phyloP scores from a whole-genome alignment of 169 alveolate genomes.

The Plasmodium vivax region DNA sequence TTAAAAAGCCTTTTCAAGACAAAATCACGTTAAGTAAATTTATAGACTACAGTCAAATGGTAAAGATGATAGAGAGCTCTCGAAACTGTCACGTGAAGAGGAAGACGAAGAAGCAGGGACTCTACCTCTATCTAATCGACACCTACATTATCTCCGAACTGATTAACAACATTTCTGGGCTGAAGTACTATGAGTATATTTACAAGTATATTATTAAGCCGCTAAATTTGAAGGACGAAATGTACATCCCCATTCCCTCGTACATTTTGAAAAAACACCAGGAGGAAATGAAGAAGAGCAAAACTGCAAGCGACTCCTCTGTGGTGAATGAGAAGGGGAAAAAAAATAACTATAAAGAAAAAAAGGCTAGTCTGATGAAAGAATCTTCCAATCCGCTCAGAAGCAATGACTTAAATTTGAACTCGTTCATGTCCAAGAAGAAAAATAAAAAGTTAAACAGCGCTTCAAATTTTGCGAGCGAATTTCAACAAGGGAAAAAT shows the following conservation, averaged over 20 bases:
- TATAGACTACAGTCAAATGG: conserved; percentile 65
- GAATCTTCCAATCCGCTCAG: neutral
- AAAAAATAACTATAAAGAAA: conserved; percentile 2
- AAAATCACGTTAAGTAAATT: conserved; percentile 73
- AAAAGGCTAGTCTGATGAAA: neutral
- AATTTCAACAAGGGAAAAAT: conserved; percentile 9
- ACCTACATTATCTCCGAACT: conserved; percentile 52
- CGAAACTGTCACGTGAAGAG: conserved; percentile 13
- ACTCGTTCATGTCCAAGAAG: neutral
- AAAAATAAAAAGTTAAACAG: conserved; percentile 13
- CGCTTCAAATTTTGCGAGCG: neutral
- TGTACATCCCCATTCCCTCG: conserved; percentile 63
- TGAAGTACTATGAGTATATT: conserved; percentile 49
- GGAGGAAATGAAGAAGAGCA: conserved; percentile 12
- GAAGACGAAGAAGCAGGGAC: conserved; percentile 20
- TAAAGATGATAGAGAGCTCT: conserved; percentile 76
- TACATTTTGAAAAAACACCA: conserved; percentile 11
- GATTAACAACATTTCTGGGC: conserved; percentile 50
- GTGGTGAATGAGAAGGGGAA: conserved; percentile 1
- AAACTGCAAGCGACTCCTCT: neutral
- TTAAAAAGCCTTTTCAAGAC: conserved; percentile 77
- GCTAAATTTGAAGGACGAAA: conserved; percentile 44
- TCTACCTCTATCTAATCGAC: conserved; percentile 53
- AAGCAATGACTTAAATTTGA: neutral
- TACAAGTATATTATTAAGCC: conserved; percentile 62